Conservation (phyloP, 768 basidiomycete species). For the Amanita rubescens region DNA sequence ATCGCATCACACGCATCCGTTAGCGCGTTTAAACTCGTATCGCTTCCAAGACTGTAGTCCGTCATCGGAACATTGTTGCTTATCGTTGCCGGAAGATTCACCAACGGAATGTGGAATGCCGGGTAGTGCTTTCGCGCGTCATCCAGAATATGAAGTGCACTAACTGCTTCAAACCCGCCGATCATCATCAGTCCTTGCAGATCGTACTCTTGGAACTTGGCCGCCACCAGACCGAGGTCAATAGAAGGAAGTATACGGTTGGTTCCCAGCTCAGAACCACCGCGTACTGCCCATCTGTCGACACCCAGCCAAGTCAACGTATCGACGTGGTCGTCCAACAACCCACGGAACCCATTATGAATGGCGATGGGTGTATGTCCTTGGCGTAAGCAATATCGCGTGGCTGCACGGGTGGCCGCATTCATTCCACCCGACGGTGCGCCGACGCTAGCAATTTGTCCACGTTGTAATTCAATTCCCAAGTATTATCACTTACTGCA, state of each 20-base stretch:
- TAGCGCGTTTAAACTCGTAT: constrained; percentile 96
- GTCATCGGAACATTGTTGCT: constrained; percentile 98
- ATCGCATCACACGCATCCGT: constrained; percentile 98
- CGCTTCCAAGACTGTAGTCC: constrained; percentile 91
- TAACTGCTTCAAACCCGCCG: constrained; percentile 96
- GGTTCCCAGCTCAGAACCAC: constrained; percentile 96
- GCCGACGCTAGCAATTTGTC: constrained; percentile 58
- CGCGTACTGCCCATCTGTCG: constrained; percentile 92
- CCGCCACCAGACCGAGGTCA: constrained; percentile 83
- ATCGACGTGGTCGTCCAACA: constrained; percentile 81
- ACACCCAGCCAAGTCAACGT: constrained; percentile 95
- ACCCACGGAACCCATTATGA: constrained; percentile 93
- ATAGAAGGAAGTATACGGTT: constrained; percentile 83
- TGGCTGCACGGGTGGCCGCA: constrained; percentile 91
- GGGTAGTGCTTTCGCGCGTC: constrained; percentile 79
- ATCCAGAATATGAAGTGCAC: constrained; percentile 68
- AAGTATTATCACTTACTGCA: constrained; percentile 57
- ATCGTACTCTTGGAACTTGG: constrained; percentile 82
- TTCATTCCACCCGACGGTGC: constrained; percentile 99
- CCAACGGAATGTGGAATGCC: constrained; percentile 92
- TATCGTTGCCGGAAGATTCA: constrained; percentile 92
- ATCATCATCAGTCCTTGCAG: constrained; percentile 82
- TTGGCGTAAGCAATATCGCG: constrained; percentile 85
- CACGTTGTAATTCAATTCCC: not conserved
- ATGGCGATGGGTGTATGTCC: constrained; percentile 91